phyloP scores from a whole-genome alignment of 2,329 filamentous ascomycete genomes.

The Colletotrichum sp. region DNA sequence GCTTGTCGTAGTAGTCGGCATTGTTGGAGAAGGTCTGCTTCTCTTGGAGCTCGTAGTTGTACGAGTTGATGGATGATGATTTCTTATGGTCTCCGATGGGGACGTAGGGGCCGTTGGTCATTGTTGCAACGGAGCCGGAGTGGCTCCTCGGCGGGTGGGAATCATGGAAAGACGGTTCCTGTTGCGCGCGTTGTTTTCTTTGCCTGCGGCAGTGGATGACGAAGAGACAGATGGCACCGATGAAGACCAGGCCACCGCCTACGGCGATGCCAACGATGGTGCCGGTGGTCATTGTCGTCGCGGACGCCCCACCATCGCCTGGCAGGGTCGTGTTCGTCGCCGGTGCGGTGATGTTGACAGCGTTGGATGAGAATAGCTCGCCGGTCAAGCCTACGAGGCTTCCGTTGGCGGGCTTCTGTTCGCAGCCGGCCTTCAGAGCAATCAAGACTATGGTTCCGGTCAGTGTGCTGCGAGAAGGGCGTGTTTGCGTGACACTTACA shows the following conservation, averaged over 20 bases:
- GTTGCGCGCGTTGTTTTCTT: constrained; percentile 29
- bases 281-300: constrained; percentile 45
- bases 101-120: constrained; percentile 19
- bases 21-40: constrained; percentile 31
- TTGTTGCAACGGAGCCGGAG: constrained; percentile 21
- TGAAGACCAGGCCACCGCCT: constrained; percentile 47
- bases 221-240: constrained; percentile 49
- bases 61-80: constrained; percentile 24
- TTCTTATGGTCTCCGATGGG: constrained; percentile 30
- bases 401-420: constrained; percentile 46
- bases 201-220: constrained; percentile 53
- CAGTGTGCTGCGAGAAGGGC: too few species aligned
- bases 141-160: constrained; percentile 9
- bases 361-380: constrained; percentile 41
- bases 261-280: constrained; percentile 60
- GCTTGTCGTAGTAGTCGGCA: constrained; percentile 44
- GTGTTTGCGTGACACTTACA: constrained; percentile 39
- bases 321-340: constrained; percentile 27
- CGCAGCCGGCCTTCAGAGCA: constrained; percentile 52
- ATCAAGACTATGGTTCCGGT: constrained; percentile 43
- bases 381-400: constrained; percentile 43
- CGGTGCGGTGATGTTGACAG: constrained; percentile 45
- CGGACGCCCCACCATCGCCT: constrained; percentile 27
- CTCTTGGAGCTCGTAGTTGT: constrained; percentile 25
- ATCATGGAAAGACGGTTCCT: not conserved